Conservation (phyloP, 2,329 filamentous ascomycete genomes). For the Diplodia mutila region DNA sequence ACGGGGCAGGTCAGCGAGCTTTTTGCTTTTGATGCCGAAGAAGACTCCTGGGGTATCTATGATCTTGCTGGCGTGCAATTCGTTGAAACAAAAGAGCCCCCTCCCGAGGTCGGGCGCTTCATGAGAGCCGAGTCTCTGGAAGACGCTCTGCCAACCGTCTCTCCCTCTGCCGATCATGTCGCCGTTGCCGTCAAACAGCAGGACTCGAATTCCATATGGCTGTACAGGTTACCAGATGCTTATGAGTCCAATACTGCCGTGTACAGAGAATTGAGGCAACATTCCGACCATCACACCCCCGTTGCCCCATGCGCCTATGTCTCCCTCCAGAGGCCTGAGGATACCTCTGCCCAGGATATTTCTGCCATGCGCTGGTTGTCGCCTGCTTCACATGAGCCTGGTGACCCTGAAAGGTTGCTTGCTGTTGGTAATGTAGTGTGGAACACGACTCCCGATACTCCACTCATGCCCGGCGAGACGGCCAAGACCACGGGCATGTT, state of each 20-base stretch:
- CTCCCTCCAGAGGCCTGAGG: conserved; percentile 38
- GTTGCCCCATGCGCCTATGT: conserved; percentile 45
- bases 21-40: conserved; percentile 46
- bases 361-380: conserved; percentile 43
- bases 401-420: conserved; percentile 41
- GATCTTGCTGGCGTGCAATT: conserved; percentile 45
- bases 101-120: conserved; percentile 44
- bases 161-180: conserved; percentile 42
- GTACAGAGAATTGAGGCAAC: conserved; percentile 34
- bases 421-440: conserved; percentile 38
- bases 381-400: conserved; percentile 27
- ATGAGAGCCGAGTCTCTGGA: conserved; percentile 45
- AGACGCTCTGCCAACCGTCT: conserved; percentile 47
- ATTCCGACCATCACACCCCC: conserved; percentile 34
- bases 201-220: conserved; percentile 44
- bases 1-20: conserved; percentile 45
- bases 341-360: conserved; percentile 42
- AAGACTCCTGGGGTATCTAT: conserved; percentile 47
- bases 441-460: conserved; percentile 19
- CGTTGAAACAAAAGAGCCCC: conserved; percentile 43
- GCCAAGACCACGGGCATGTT: conserved; percentile 39
- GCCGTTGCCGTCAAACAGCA: conserved; percentile 45
- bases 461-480: conserved; percentile 22
- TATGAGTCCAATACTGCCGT: conserved; percentile 33
- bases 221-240: conserved; percentile 42